Evolutionary conservation across 176 grass and related monocot species (phyloP).

Genomic region (Oropetium thomaeum): DNA sequence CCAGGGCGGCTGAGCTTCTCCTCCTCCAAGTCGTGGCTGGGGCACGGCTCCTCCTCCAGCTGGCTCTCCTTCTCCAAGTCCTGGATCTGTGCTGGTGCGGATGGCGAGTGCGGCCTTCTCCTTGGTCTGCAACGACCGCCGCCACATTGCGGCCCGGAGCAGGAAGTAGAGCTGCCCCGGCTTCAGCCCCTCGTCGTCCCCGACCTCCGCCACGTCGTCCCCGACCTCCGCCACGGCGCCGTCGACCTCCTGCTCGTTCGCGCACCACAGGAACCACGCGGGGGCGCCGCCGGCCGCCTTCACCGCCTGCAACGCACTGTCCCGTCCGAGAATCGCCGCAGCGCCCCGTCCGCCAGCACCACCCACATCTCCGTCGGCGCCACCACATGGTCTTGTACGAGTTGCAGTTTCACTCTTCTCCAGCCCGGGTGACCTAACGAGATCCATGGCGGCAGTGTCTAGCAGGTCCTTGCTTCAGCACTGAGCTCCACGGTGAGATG

Average conservation of each 20-base stretch:
- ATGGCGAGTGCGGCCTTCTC: conserved; percentile 85
- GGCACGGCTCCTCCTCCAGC: no score
- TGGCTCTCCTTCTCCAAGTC: no score
- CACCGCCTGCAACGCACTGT: conserved; percentile 57
- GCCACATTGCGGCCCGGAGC: conserved; percentile 64
- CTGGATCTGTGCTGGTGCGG: conserved; percentile 71
- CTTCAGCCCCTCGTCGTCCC: conserved; percentile 53
- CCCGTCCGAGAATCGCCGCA: conserved; percentile 60
- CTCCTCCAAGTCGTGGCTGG: no score
- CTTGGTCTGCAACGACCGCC: conserved; percentile 51
- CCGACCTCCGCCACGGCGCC: conserved; percentile 77
- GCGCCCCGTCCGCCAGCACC: conserved; percentile 54
- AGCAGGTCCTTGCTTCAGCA: no score
- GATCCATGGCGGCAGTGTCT: no score
- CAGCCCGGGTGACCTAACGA: no score
- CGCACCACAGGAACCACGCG: conserved; percentile 66
- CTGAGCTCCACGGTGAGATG: no score
- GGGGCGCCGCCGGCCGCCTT: background rate
- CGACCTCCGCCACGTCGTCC: conserved; percentile 38
- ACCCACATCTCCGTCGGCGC: conserved; percentile 47
- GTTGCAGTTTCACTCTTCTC: no score
- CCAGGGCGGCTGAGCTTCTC: no score
- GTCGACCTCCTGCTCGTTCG: no score
- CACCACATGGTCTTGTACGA: conserved; percentile 62
- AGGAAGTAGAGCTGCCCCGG: conserved; percentile 94